phyloP scores from a whole-genome alignment of 306 rosid genomes.

The Luffa aegyptiaca region DNA sequence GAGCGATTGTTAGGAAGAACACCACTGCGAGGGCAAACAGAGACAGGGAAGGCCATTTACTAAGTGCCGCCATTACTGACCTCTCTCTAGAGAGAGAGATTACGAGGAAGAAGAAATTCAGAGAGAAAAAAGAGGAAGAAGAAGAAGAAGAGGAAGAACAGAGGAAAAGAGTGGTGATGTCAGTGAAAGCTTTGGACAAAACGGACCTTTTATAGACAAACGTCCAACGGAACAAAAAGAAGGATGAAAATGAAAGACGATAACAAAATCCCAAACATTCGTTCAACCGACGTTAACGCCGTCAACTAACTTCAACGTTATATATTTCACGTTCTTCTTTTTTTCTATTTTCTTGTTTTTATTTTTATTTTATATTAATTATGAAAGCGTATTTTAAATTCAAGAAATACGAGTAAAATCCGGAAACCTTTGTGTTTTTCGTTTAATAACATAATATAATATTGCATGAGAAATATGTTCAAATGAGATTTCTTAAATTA shows the following conservation, averaged over 20 bases:
- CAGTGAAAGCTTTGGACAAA: constrained; percentile 18
- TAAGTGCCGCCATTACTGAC: background rate
- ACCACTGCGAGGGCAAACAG: background rate
- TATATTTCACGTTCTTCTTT: background rate
- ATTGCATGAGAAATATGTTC: background rate
- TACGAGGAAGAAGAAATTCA: no score
- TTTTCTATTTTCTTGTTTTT: no score
- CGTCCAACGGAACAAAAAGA: background rate
- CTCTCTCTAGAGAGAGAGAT: background rate
- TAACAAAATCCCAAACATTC: background rate
- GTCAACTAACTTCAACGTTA: constrained; percentile 34
- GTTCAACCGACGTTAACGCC: constrained; percentile 19
- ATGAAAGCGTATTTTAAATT: background rate
- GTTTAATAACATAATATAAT: no score
- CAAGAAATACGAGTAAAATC: background rate
- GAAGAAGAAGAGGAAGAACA: background rate
- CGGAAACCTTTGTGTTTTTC: background rate
- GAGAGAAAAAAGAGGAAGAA: background rate
- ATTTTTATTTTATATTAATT: no score
- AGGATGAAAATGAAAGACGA: constrained; percentile 17
- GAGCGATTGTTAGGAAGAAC: background rate
- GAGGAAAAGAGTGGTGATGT: constrained; percentile 39
- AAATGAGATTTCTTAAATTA: no score
- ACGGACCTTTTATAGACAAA: constrained; percentile 18
- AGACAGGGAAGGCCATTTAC: background rate